Evolutionary conservation across 2,329 filamentous ascomycete species (phyloP), one percentile per base, ranked within the genome.

Genomic region (Pseudogymnoascus sp.): DNA sequence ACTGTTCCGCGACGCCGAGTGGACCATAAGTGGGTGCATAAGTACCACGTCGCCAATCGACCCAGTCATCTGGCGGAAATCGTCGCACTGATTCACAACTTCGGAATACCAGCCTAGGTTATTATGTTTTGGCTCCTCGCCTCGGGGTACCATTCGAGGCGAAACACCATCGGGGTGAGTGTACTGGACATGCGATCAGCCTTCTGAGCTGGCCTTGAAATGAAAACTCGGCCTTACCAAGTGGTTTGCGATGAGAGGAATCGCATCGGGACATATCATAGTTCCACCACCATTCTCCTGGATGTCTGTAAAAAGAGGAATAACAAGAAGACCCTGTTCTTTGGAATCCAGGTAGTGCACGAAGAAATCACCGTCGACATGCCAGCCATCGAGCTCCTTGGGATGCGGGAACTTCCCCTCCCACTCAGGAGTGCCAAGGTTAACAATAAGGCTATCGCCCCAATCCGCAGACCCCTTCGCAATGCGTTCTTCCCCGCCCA

Each of bases 351-450:
- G 81, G 68, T 86, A 90, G 76, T 90, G 87, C 4, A 87, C 80
- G 72, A 90, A 90, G 73, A 89, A 90, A 68, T 90, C 87, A 7
- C 87, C 87, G 73, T 90, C 87, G 16, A 88, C 85, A 73, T 90
- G 87, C 87, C 87, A 90, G 21, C 78, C 78, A 6, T 77, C 70
- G 21, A 89, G 75, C 0, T 84, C 79, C 61, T 80, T 77, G 0
- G 85, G 85, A 37, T 78, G 74, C 2, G 80, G 73, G 7, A 79
- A 77, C 61, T 77, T 78, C 4, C 81, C 80, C 65, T 83, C 81
- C 60, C 77, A 77, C 61, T 81, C 79, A 0, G 79, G 71, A 1
- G 79, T 84, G 11, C 88, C 88, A 6, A 90, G 79, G 73, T 90
- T 90, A 43, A 90, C 85, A 69, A 90, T 90, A 64, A 90, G 81